Base-by-base conservation (phyloP, 306 rosid genomes). In the Acacia melanoxylon region DNA sequence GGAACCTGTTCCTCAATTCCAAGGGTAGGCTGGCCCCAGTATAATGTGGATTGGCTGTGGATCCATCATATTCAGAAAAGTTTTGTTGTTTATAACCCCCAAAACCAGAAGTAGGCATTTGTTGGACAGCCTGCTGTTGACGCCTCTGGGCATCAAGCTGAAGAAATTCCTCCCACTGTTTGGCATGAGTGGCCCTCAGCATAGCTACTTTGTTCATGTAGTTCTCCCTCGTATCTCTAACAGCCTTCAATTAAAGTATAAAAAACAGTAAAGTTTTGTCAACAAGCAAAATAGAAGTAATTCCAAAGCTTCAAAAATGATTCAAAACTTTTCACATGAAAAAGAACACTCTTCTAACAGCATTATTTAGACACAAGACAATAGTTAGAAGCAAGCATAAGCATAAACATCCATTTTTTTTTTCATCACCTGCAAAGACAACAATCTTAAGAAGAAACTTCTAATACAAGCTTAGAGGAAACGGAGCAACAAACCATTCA, bases 161-260 rank as follows among this genome's bases (percentile, higher is more conserved):
- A 82, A 92, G 93, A 89, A 96, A 93, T 45, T 92, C 93, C 20
- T 92, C 97, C 98, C 98, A 93, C 76, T 90, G 94, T 84, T 91
- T 92, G 54, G 96, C 76, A 75, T 92, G 99, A 31, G 84, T 79
- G 7, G 79, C 87, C 86, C 93, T 93, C 92, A 93, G 54, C 83
- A 77, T 65, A 76, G 93, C 89, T 85, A 93, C 79, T 87, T 92
- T 91, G 90, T 84, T 91, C 92, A 88, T 81, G 94, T 93, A 85
- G 85, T 87, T 92, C 89, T 96, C 99, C 83, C 92, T 87, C 84
- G 89, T 89, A 85, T 93, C 97, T 91, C 90, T 88, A 80, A 91
- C 74, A 85, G 94, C 87, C 99, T 96, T 92, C 73, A 49, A 79
- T 46, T 68, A 49, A 78, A 37, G 25, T 19, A 79, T 81, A 45